Evolutionary conservation across 2,329 filamentous ascomycete species (phyloP).

Genomic region (Raffaelea ambrosiae): DNA sequence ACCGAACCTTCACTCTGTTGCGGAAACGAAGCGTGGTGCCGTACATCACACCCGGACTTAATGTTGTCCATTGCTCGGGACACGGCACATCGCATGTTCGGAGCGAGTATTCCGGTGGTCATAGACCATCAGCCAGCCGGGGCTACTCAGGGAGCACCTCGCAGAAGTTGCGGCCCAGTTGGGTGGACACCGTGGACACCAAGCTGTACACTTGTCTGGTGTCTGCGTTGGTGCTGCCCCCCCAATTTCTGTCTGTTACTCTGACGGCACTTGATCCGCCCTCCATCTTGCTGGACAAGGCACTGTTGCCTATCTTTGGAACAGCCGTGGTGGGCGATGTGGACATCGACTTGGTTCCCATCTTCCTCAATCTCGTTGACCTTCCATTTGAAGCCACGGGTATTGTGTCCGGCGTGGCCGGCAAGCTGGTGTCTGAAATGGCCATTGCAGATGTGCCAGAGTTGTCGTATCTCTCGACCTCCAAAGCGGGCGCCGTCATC

Average conservation of each 20-base stretch:
- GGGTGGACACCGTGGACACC: conserved; percentile 54
- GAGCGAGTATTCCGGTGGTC: conserved; percentile 1
- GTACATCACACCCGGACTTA: conserved; percentile 57
- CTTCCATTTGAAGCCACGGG: conserved; percentile 84
- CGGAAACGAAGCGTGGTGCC: conserved; percentile 68
- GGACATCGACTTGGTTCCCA: conserved; percentile 67
- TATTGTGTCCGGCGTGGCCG: conserved; percentile 90
- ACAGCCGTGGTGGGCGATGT: conserved; percentile 69
- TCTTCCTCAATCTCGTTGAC: conserved; percentile 75
- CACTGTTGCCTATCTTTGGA: conserved; percentile 56
- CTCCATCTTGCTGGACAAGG: conserved; percentile 63
- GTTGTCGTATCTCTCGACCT: conserved; percentile 85
- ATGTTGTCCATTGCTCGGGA: conserved; percentile 76
- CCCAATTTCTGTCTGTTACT: conserved; percentile 65
- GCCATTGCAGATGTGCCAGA: conserved; percentile 52
- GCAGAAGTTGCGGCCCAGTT: conserved; percentile 19
- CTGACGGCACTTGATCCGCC: conserved; percentile 66
- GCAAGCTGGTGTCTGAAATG: conserved; percentile 68
- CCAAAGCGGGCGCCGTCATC: conserved; percentile 81
- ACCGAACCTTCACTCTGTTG: conserved; percentile 76
- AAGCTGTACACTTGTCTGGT: conserved; percentile 56
- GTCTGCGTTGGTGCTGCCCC: conserved; percentile 48
- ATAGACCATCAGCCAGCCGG: conserved; percentile 22
- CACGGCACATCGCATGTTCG: conserved; percentile 32
- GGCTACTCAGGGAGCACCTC: conserved; percentile 4